Base-by-base conservation (phyloP, 2,329 filamentous ascomycete species). In the Magnaporthales sp. region DNA sequence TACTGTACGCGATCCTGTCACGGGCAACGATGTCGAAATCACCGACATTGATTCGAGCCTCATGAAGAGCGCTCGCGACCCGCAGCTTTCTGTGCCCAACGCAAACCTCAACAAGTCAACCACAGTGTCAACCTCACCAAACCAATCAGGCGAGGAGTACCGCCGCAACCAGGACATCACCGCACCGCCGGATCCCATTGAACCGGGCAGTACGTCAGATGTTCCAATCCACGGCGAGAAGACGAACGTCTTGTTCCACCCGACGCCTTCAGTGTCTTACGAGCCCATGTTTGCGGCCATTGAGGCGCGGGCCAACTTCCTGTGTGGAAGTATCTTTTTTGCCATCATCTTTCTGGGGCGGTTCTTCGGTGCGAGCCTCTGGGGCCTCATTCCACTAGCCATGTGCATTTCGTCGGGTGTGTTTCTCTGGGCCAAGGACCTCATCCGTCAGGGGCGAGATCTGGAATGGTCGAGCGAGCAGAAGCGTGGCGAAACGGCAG, bases 201-300 rank as follows among this genome's bases (percentile, higher is more conserved):
- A 89, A 19, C 84, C 89, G 67, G 92, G 92, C 27, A 87, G 89
- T 38, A 98, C 94, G 0, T 93, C 92, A 29, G 95, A 98, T 77
- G 93, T 98, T 1, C 95, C 95, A 3, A 96, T 98, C 67, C 91
- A 93, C 74, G 94, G 93, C 73, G 94, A 98, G 75, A 97, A 95
- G 84, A 98, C 95, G 3, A 97, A 97, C 69, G 89, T 98, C 22
- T 84, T 97, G 31, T 98, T 98, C 77, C 94, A 97, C 77, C 94
- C 95, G 19, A 98, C 94, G 0, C 94, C 94, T 0, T 91, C 90
- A 0, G 86, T 97, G 70, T 92, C 89, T 79, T 97, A 92, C 74
- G 92, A 96, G 76, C 92, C 93, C 4, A 96, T 93, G 85, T 97
- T 91, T 75, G 85, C 83, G 24, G 78, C 86, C 13, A 77, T 97